phyloP scores from a whole-genome alignment of 495 filamentous ascomycete species.

The Podospora pseudocomata region DNA sequence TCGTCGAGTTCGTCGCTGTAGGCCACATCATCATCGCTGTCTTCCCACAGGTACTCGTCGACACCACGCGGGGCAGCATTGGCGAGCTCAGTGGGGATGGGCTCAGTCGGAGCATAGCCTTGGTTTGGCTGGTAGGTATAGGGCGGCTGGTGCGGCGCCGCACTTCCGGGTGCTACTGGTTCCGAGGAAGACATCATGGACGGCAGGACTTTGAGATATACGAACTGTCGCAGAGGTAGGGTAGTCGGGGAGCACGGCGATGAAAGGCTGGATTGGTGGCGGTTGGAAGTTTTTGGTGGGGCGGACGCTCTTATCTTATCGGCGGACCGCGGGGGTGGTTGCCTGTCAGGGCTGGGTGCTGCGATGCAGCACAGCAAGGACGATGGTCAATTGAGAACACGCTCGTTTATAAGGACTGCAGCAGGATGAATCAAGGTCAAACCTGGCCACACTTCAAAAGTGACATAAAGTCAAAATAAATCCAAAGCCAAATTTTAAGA shows the following conservation, averaged over 20 bases:
- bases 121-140: conserved; percentile 29
- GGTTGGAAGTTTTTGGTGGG: conserved; percentile 23
- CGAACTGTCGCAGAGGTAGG: background rate
- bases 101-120: conserved; percentile 29
- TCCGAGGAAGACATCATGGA: background rate
- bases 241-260: too few species aligned
- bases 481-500: too few species aligned
- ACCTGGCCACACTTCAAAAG: too few species aligned
- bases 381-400: too few species aligned
- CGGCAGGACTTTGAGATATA: background rate
- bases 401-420: too few species aligned
- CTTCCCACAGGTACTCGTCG: conserved; percentile 17
- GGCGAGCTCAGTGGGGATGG: conserved; percentile 18
- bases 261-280: background rate
- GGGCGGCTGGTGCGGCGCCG: conserved; percentile 34
- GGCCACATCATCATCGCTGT: conserved; percentile 35
- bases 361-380: too few species aligned
- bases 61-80: background rate
- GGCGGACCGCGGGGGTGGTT: background rate
- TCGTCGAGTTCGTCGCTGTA: conserved; percentile 41
- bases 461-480: too few species aligned
- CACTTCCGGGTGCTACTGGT: background rate
- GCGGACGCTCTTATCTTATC: conserved; percentile 26
- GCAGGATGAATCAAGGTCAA: too few species aligned
- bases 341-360: too few species aligned